Conservation (phyloP, 345 rosid species). For the Trapa bicornis region DNA sequence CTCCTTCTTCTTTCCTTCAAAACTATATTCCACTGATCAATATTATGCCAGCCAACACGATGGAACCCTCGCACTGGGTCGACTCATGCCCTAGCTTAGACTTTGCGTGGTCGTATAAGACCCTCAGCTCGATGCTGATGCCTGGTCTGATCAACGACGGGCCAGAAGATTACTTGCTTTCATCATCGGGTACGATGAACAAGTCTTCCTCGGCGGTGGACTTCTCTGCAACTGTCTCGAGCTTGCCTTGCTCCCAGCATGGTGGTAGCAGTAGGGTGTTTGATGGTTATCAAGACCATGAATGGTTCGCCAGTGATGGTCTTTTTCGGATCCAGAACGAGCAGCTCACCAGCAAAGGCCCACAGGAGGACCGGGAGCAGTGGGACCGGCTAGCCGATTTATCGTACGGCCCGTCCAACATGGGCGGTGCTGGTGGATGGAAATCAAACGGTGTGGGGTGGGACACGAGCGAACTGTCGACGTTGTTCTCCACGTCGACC, state of each 20-base stretch:
- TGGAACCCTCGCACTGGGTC: neutral
- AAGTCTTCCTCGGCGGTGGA: constrained; percentile 5
- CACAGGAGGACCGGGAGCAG: neutral
- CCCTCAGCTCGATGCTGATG: neutral
- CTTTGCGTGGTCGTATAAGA: neutral
- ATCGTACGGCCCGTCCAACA: constrained; percentile 1
- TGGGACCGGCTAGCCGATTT: constrained; percentile 4
- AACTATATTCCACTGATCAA: neutral
- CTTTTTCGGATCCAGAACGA: neutral
- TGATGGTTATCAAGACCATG: neutral
- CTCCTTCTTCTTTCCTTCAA: neutral
- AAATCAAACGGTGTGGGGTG: constrained; percentile 8
- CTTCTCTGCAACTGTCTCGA: constrained; percentile 28
- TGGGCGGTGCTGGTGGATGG: constrained; percentile 9
- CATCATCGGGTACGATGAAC: neutral
- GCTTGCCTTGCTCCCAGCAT: constrained; percentile 40
- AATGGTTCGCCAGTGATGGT: neutral
- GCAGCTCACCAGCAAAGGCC: neutral
- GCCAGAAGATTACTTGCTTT: constrained; percentile 1
- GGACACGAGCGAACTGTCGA: constrained; percentile 10
- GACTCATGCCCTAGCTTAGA: neutral
- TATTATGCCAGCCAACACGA: neutral
- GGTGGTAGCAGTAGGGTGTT: constrained; percentile 20
- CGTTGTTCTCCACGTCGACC: constrained; percentile 3
- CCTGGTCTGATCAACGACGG: neutral